Evolutionary conservation across 2,329 filamentous ascomycete species (phyloP), one percentile per base, ranked within the genome.

Genomic region (Aspergillus sp.): DNA sequence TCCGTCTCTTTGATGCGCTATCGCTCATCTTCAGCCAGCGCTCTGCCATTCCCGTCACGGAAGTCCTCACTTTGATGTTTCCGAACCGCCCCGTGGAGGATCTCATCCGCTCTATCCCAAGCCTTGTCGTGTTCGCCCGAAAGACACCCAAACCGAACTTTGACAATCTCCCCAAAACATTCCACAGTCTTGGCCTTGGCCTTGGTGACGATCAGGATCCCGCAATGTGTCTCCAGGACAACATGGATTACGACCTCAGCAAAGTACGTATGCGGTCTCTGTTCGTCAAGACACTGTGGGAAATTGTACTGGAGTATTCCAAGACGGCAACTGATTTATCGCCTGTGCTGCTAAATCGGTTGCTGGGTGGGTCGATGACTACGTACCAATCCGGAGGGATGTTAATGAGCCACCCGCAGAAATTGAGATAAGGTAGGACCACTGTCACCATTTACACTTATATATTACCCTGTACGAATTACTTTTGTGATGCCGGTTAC

Each of bases 261-360:
- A 55, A 57, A 7, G 48, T 64, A 9, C 60, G 62, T 12, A 32
- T 64, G 66, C 2, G 46, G 46, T 7, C 45, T 72, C 1, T 66
- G 0, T 39, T 53, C 3, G 46, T 49, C 2, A 60, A 19, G 19
- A 19, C 63, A 3, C 29, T 70, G 10, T 61, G 65, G 60, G 66
- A 67, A 32, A 52, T 72, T 28, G 53, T 60, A 5, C 12, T 66
- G 8, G 65, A 68, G 44, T 73, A 69, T 48, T 55, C 67, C 27
- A 54, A 57, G 5, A 57, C 57, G 44, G 54, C 61, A 4, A 46
- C 52, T 8, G 58, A 57, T 41, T 48, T 58, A 4, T 52, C 57
- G 5, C 41, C 48, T 5, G 32, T 56, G 12, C 50, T 57, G 19
- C 51, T 67, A 41, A 60, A 41, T 32, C 58, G 63, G 9, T 7